phyloP scores from a whole-genome alignment of 306 rosid genomes.

The Casuarina cunninghamiana region DNA sequence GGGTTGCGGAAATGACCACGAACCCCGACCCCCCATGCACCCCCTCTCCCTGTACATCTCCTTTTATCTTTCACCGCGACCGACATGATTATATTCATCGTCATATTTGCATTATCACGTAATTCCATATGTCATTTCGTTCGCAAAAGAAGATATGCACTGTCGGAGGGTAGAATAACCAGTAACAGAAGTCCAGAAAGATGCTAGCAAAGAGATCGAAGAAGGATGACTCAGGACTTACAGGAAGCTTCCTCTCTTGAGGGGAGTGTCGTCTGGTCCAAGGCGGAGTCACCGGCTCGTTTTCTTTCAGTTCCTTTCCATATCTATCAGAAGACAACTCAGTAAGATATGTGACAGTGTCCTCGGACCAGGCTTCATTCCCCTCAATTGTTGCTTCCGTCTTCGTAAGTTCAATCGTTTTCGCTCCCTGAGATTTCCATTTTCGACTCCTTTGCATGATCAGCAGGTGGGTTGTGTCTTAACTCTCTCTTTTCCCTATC shows the following conservation, averaged over 20 bases:
- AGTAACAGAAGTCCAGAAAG: neutral
- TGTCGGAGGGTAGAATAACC: conserved; percentile 10
- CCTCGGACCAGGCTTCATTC: conserved; percentile 95
- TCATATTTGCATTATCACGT: conserved; percentile 28
- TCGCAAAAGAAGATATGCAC: conserved; percentile 1
- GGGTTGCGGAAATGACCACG: conserved; percentile 29
- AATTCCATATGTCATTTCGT: conserved; percentile 22
- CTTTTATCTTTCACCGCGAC: conserved; percentile 36
- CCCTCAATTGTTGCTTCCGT: conserved; percentile 60
- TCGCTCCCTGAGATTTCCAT: neutral
- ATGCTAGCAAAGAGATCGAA: neutral
- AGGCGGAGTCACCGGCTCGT: conserved; percentile 28
- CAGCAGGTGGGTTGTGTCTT: conserved; percentile 35
- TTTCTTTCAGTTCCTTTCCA: neutral
- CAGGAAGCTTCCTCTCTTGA: conserved; percentile 52
- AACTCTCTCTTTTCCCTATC: neutral
- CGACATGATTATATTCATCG: conserved; percentile 47
- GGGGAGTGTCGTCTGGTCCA: conserved; percentile 75
- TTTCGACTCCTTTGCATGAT: conserved; percentile 9
- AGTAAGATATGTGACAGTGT: neutral
- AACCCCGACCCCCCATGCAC: conserved; percentile 17
- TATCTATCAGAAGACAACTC: neutral
- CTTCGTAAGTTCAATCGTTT: neutral
- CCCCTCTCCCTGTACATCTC: conserved; percentile 18
- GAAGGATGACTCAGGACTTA: neutral